phyloP scores from a whole-genome alignment of 768 basidiomycete species.

The Lentinula sp. region DNA sequence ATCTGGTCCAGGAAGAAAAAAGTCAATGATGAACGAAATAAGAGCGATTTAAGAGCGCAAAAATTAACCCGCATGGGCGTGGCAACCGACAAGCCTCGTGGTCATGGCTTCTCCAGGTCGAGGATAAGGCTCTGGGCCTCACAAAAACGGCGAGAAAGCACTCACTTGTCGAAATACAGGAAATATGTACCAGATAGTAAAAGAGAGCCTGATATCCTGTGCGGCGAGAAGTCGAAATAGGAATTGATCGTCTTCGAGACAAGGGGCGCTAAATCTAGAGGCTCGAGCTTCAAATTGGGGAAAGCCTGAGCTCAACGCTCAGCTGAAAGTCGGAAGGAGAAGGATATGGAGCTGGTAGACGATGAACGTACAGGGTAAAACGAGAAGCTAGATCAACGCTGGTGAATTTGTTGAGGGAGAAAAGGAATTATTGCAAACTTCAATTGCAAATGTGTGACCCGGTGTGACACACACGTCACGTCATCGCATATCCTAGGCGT shows the following conservation, averaged over 20 bases:
- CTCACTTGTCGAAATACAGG: neutral
- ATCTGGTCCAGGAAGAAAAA: constrained; percentile 9
- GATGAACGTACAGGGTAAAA: constrained; percentile 16
- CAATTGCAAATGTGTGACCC: neutral
- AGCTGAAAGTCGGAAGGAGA: constrained; percentile 1
- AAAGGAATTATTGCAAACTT: constrained; percentile 7
- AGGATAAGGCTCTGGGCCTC: neutral
- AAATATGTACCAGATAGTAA: neutral
- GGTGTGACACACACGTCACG: neutral
- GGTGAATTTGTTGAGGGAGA: constrained; percentile 30
- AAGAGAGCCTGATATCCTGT: constrained; percentile 1
- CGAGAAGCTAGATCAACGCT: constrained; percentile 15
- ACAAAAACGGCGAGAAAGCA: neutral
- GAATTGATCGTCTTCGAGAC: constrained; percentile 9
- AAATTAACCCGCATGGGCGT: constrained; percentile 1
- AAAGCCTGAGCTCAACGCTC: neutral
- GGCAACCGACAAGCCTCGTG: constrained; percentile 9
- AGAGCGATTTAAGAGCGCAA: neutral
- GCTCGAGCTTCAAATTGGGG: neutral
- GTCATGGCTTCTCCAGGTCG: neutral
- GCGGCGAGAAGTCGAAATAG: constrained; percentile 11
- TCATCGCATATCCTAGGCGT: neutral
- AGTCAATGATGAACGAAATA: neutral
- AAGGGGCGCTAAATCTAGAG: constrained; percentile 7
- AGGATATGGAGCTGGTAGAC: constrained; percentile 10